phyloP scores from a whole-genome alignment of 805 yeast genomes.

The Wickerhamomyces bisporus region DNA sequence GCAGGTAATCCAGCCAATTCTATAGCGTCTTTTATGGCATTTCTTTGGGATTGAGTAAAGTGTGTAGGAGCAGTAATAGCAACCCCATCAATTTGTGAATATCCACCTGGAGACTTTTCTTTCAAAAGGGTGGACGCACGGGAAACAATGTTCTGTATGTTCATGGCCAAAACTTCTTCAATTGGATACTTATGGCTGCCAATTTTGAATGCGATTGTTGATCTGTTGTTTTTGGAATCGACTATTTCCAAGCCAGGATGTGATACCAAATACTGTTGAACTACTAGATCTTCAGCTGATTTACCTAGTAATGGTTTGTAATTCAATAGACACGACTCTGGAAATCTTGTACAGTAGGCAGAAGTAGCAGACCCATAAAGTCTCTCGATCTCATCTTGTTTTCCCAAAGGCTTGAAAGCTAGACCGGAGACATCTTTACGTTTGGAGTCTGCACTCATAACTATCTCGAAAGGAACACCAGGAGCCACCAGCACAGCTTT shows the following conservation, averaged over 20 bases:
- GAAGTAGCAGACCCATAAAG: constrained; percentile 74
- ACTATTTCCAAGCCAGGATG: constrained; percentile 60
- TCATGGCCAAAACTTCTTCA: constrained; percentile 87
- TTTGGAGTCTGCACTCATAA: constrained; percentile 85
- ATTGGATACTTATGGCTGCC: constrained; percentile 45
- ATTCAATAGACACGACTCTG: constrained; percentile 60
- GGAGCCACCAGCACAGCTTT: constrained; percentile 91
- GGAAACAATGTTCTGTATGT: constrained; percentile 53
- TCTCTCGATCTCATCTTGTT: constrained; percentile 54
- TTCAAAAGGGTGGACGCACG: constrained; percentile 63
- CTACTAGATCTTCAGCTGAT: constrained; percentile 40
- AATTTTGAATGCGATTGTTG: constrained; percentile 53
- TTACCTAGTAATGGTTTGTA: constrained; percentile 71
- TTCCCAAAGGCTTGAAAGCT: constrained; percentile 45
- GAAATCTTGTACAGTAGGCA: constrained; percentile 66
- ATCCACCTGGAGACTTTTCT: constrained; percentile 44
- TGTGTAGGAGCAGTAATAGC: constrained; percentile 77
- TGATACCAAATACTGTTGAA: constrained; percentile 39
- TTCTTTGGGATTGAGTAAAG: constrained; percentile 59
- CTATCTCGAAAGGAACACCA: constrained; percentile 79
- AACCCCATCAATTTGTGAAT: constrained; percentile 51
- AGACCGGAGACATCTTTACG: constrained; percentile 84
- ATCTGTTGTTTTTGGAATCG: constrained; percentile 37
- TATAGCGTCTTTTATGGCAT: constrained; percentile 67
- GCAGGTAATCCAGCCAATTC: constrained; percentile 61